A percentile compares a stretch with the other conserved stretches of the same genome.
Conservation (phyloP, 768 basidiomycete species). For the Leccinum subtestaceum region DNA sequence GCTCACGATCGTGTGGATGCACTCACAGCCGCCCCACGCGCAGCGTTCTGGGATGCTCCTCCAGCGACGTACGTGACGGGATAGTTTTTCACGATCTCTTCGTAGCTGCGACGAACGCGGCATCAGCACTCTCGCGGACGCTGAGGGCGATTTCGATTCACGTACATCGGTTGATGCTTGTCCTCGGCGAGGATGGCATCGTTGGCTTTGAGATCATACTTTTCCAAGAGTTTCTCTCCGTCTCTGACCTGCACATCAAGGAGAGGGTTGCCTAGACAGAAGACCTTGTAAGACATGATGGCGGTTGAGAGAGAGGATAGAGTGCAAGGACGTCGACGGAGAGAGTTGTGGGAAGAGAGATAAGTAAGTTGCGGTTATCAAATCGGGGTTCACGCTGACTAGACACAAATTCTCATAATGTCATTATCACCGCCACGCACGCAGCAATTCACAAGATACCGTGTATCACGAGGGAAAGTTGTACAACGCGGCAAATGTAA, state of each 20-base stretch:
- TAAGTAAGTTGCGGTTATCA: background rate
- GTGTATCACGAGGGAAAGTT: background rate
- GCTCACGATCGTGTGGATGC: background rate
- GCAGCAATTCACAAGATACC: background rate
- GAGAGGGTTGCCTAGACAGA: constrained; percentile 94
- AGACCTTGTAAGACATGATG: constrained; percentile 63
- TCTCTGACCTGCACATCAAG: constrained; percentile 93
- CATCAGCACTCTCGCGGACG: background rate
- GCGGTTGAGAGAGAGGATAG: constrained; percentile 24
- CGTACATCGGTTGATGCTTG: constrained; percentile 82
- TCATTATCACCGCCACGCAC: background rate
- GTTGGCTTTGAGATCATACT: constrained; percentile 90
- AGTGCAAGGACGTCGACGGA: constrained; percentile 15
- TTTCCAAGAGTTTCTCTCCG: constrained; percentile 80
- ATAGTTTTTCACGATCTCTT: constrained; percentile 75
- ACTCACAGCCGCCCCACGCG: constrained; percentile 91
- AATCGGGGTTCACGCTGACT: background rate
- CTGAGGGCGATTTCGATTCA: background rate
- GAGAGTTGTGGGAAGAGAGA: constrained; percentile 10
- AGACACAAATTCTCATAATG: background rate
- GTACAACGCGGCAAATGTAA: background rate
- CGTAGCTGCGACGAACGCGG: constrained; percentile 57
- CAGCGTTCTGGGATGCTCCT: constrained; percentile 95
- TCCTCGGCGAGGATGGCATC: constrained; percentile 94
- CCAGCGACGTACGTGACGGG: constrained; percentile 91